A percentile compares a stretch with the other conserved stretches of the same genome.
Evolutionary conservation across 78 protist species (phyloP).

Genomic region (Emiliania huxleyi): DNA sequence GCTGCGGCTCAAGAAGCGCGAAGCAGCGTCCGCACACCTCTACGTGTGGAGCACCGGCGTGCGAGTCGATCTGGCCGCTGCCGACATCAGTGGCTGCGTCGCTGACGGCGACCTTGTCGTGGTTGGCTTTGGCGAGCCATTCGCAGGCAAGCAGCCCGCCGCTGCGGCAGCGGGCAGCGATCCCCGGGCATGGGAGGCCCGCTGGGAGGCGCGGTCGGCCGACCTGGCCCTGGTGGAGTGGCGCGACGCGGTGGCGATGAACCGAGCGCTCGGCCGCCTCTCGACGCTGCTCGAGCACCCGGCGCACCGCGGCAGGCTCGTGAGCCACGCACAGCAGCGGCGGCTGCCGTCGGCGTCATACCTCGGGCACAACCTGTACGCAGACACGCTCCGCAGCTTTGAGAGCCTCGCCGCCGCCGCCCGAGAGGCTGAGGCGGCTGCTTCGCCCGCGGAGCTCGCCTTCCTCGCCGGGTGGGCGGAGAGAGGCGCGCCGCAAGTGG

Average conservation of each 20-base stretch:
- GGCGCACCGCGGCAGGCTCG: background rate
- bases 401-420: background rate
- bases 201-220: background rate
- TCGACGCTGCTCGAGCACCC: slow-evolving; percentile 17
- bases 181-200: background rate
- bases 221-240: background rate
- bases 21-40: background rate
- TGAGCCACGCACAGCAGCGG: background rate
- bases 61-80: background rate
- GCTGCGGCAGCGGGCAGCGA: background rate
- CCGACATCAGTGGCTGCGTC: background rate
- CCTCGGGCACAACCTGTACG: background rate
- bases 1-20: background rate
- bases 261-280: background rate
- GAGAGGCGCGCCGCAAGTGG: background rate
- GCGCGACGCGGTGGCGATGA: background rate
- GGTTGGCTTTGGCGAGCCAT: background rate
- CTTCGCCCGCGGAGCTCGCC: background rate
- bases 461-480: background rate
- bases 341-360: background rate
- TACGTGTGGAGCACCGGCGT: background rate
- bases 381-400: background rate
- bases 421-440: background rate
- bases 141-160: background rate
- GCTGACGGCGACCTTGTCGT: background rate